Conservation (phyloP, 1,284 basidiomycete genomes). For the Microstroma glucosiphilum region DNA sequence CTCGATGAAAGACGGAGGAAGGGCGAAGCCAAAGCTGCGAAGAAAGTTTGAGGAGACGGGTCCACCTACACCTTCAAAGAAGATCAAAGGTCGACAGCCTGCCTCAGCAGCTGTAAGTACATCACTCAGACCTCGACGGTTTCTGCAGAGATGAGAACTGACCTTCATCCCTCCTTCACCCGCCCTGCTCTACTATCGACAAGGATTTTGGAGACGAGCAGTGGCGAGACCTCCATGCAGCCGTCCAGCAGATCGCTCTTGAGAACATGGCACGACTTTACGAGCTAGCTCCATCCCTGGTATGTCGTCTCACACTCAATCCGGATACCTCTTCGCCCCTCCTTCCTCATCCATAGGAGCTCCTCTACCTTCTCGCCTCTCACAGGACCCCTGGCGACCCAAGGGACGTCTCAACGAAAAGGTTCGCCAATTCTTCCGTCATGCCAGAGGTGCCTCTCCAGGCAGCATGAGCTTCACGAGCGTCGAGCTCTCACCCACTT, state of each 20-base stretch:
- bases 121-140: background rate
- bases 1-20: too few species aligned
- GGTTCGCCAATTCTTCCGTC: background rate
- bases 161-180: background rate
- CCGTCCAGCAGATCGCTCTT: conserved; percentile 4
- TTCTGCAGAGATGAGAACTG: background rate
- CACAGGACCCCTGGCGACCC: background rate
- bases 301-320: background rate
- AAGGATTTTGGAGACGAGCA: background rate
- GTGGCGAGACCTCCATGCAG: background rate
- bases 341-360: too few species aligned
- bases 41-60: too few species aligned
- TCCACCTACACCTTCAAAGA: background rate
- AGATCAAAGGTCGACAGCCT: background rate
- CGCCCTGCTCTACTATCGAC: background rate
- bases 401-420: background rate
- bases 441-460: background rate
- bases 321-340: too few species aligned
- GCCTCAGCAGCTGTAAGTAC: background rate
- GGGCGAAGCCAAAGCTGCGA: too few species aligned
- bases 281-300: background rate
- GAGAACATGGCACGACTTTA: background rate
- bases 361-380: background rate
- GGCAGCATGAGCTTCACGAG: background rate
- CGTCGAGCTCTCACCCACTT: background rate